A percentile compares a stretch with the other conserved stretches of the same genome.
These are phyloP conservation scores for Penicillium sp. DNA, from an alignment of 2,329 filamentous ascomycete genomes.

Conservation along the genomic window DNA sequence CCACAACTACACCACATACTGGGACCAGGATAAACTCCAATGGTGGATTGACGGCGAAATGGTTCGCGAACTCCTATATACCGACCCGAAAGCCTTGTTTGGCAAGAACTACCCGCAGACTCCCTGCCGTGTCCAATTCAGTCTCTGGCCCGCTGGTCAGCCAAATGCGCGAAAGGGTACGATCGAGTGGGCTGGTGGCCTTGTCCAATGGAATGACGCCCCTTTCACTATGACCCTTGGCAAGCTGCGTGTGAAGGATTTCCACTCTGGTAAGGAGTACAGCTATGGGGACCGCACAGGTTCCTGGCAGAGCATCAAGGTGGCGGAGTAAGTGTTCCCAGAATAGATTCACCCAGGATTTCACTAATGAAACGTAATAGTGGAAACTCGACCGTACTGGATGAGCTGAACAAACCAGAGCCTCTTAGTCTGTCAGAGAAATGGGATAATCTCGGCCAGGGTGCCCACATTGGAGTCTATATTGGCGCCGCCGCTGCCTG, in stretches of 20 bases:
- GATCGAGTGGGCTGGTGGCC: slow-evolving; percentile 67
- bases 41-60: slow-evolving; percentile 64
- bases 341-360: too few relatives aligned
- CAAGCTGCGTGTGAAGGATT: slow-evolving; percentile 57
- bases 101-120: slow-evolving; percentile 67
- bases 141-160: slow-evolving; percentile 65
- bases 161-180: slow-evolving; percentile 42
- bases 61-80: slow-evolving; percentile 61
- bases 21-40: slow-evolving; percentile 62
- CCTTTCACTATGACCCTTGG: slow-evolving; percentile 75
- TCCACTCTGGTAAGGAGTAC: slow-evolving; percentile 64
- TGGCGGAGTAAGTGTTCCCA: slow-evolving; percentile 42
- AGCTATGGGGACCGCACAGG: slow-evolving; percentile 62
- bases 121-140: slow-evolving; percentile 68
- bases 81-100: slow-evolving; percentile 46
- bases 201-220: slow-evolving; percentile 62
- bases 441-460: slow-evolving; percentile 45
- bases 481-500: slow-evolving; percentile 37
- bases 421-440: slow-evolving; percentile 32
- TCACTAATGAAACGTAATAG: slow-evolving; percentile 44
- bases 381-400: slow-evolving; percentile 59
- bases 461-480: slow-evolving; percentile 51
- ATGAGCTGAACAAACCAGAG: slow-evolving; percentile 37
- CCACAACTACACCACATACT: slow-evolving; percentile 59
- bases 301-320: slow-evolving; percentile 63